Evolutionary conservation across 177 flowering plant genomes (phyloP).

Genomic region (Vitis hybrid): DNA sequence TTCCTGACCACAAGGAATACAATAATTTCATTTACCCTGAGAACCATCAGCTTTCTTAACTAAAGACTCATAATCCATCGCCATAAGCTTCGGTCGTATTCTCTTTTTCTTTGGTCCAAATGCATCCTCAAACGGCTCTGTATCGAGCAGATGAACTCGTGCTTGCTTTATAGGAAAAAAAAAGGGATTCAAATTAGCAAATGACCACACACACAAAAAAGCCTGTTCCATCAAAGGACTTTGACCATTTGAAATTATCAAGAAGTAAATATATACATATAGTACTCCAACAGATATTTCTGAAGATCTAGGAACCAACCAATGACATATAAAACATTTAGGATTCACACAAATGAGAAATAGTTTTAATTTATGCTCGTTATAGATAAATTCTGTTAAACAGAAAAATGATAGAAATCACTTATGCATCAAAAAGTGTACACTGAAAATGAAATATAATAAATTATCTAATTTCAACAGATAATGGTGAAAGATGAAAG

Average conservation of each 20-base stretch:
- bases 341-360: not conserved
- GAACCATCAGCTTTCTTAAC: slow-evolving; percentile 72
- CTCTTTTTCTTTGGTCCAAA: slow-evolving; percentile 93
- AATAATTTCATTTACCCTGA: slow-evolving; percentile 50
- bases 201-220: not conserved
- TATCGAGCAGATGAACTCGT: slow-evolving; percentile 87
- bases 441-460: not conserved
- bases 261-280: not conserved
- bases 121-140: slow-evolving; percentile 73
- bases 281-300: no score
- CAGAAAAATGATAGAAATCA: not conserved
- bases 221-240: not conserved
- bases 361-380: not conserved
- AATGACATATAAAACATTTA: not conserved
- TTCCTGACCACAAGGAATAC: no score
- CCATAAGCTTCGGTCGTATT: slow-evolving; percentile 82
- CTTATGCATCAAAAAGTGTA: not conserved
- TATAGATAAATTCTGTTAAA: not conserved
- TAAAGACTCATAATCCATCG: slow-evolving; percentile 82
- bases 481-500: not conserved
- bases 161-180: slow-evolving; percentile 59
- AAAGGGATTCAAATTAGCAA: slow-evolving; percentile 2
- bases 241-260: no score
- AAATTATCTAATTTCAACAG: not conserved
- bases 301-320: not conserved